phyloP scores from a whole-genome alignment of 768 basidiomycete species.

The Tremella mesenterica region DNA sequence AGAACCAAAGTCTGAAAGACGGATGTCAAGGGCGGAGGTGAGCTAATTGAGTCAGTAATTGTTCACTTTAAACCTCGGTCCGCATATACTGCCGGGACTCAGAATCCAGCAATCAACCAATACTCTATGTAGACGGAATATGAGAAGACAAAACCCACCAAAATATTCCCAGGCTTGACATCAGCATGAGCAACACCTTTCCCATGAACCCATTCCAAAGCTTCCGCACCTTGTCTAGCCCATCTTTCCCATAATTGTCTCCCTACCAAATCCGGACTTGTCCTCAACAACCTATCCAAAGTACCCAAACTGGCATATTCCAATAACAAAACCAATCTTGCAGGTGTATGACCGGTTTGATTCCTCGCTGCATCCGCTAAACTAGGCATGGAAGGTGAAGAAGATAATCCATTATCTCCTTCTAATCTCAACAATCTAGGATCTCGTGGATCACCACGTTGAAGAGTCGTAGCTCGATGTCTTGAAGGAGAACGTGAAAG shows the following conservation, averaged over 20 bases:
- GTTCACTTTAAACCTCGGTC: too few relatives aligned
- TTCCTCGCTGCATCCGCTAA: slow-evolving; percentile 11
- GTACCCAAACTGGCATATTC: slow-evolving; percentile 38
- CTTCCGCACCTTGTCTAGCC: slow-evolving; percentile 40
- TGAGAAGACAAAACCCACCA: slow-evolving; percentile 17
- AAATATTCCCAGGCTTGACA: slow-evolving; percentile 47
- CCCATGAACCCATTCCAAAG: slow-evolving; percentile 43
- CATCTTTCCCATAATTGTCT: slow-evolving; percentile 38
- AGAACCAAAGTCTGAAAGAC: slow-evolving; percentile 48
- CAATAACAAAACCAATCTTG: slow-evolving; percentile 34
- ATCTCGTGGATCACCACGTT: slow-evolving; percentile 2
- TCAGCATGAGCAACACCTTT: slow-evolving; percentile 47
- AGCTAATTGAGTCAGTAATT: too few relatives aligned
- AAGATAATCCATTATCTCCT: slow-evolving; percentile 6
- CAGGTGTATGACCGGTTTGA: slow-evolving; percentile 7
- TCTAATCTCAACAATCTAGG: background rate
- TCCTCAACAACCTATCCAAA: slow-evolving; percentile 34
- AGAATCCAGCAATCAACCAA: background rate
- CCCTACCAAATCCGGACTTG: slow-evolving; percentile 31
- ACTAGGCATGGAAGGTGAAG: slow-evolving; percentile 27
- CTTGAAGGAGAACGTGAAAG: slow-evolving; percentile 4
- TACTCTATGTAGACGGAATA: background rate
- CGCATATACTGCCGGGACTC: background rate
- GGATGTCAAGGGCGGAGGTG: slow-evolving; percentile 35
- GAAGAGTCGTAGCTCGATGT: slow-evolving; percentile 24